Conservation (phyloP, 352 stramenopile genomes). For the Globisporangium radiosum region DNA sequence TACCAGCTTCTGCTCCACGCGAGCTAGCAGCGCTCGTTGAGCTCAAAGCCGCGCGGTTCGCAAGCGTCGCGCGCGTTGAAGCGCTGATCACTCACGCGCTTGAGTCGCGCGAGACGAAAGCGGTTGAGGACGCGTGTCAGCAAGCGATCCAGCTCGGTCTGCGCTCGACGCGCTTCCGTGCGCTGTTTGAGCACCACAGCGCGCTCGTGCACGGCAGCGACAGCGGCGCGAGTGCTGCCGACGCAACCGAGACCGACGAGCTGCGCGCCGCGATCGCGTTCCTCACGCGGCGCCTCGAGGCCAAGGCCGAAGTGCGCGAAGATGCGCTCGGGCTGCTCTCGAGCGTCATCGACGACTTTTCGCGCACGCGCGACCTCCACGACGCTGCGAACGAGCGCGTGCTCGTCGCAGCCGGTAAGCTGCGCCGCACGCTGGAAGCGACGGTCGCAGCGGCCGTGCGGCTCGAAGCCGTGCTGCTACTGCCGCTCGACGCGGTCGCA, state of each 20-base stretch:
- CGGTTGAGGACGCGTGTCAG: conserved; percentile 44
- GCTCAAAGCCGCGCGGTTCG: conserved; percentile 32
- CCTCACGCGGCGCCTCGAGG: conserved; percentile 37
- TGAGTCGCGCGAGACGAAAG: conserved; percentile 19
- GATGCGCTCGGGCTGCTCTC: conserved; percentile 49
- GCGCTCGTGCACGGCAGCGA: conserved; percentile 10
- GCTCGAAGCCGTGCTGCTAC: conserved; percentile 35
- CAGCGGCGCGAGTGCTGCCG: background rate
- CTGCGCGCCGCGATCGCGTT: conserved; percentile 52
- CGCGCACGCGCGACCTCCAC: conserved; percentile 21
- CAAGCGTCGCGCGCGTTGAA: conserved; percentile 38
- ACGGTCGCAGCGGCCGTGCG: conserved; percentile 37
- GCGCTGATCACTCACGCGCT: conserved; percentile 31
- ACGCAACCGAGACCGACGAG: conserved; percentile 26
- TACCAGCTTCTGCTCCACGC: conserved; percentile 6
- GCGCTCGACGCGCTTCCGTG: conserved; percentile 34
- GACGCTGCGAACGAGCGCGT: conserved; percentile 24
- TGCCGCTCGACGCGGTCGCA: conserved; percentile 36
- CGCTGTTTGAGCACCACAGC: conserved; percentile 41
- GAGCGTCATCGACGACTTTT: conserved; percentile 47
- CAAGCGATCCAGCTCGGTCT: conserved; percentile 55
- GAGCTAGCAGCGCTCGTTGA: conserved; percentile 25
- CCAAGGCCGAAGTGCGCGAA: conserved; percentile 50
- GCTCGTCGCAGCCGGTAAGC: conserved; percentile 31
- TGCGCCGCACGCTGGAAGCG: conserved; percentile 42